Conservation (phyloP, 805 yeast genomes). For the Schwanniomyces sp. region DNA sequence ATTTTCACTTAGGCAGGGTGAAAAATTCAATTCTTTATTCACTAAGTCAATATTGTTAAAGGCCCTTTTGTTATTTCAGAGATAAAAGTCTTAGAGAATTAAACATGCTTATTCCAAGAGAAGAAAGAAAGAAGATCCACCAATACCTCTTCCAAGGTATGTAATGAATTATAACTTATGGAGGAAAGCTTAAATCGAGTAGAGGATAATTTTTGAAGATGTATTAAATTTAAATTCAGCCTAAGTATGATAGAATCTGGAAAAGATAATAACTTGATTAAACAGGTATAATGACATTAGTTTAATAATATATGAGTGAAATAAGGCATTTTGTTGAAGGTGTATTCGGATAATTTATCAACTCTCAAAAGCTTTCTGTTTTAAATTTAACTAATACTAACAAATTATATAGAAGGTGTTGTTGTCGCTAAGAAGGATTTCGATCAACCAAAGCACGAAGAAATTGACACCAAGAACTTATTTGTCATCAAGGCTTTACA, state of each 20-base stretch:
- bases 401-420: constrained; percentile 82
- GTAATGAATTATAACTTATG: constrained; percentile 31
- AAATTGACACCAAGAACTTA: constrained; percentile 96
- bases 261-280: background rate
- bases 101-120: constrained; percentile 97
- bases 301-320: background rate
- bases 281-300: background rate
- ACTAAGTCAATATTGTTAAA: constrained; percentile 1
- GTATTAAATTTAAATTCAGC: background rate
- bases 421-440: constrained; percentile 99
- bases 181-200: background rate
- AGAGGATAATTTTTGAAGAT: background rate
- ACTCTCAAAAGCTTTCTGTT: background rate
- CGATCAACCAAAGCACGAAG: constrained; percentile 97
- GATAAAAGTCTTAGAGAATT: constrained; percentile 7
- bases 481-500: constrained; percentile 98
- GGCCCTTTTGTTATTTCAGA: constrained; percentile 5
- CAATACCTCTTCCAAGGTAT: constrained; percentile 97
- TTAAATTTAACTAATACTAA: constrained; percentile 28
- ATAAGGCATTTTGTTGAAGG: background rate
- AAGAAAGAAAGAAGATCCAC: constrained; percentile 99
- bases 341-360: background rate
- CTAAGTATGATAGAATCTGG: background rate
- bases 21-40: constrained; percentile 5
- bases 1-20: constrained; percentile 8